These are phyloP conservation scores for Coniochaeta prunicola DNA, from an alignment of 2,329 filamentous ascomycete species.

Conservation along the genomic window DNA sequence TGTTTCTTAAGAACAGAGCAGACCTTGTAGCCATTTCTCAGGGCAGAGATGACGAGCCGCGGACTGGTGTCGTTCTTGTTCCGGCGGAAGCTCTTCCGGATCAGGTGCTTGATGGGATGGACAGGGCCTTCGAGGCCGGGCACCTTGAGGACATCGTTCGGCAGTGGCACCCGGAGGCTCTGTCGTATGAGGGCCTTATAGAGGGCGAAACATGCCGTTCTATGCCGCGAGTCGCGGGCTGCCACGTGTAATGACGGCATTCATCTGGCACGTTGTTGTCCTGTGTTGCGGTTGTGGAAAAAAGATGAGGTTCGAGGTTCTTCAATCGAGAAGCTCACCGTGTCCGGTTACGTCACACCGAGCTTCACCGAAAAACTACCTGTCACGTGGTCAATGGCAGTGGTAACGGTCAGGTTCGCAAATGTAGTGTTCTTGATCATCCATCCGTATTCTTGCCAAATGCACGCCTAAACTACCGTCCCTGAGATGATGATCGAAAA, in stretches of 20 bases:
- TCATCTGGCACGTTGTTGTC: constrained; percentile 16
- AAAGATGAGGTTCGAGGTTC: neutral
- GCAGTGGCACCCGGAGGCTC: constrained; percentile 45
- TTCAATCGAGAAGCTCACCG: neutral
- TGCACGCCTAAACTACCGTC: neutral
- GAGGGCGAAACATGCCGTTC: constrained; percentile 56
- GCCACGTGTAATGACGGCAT: constrained; percentile 35
- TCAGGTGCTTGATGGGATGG: constrained; percentile 46
- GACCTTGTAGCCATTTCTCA: constrained; percentile 63
- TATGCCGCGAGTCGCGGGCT: constrained; percentile 43
- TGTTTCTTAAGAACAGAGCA: no score
- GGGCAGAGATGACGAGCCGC: constrained; percentile 52
- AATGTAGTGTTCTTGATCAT: no score
- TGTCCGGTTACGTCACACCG: neutral
- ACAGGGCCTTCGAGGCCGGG: constrained; percentile 17
- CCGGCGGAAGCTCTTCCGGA: constrained; percentile 55
- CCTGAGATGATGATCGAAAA: neutral
- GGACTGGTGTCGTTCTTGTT: constrained; percentile 52
- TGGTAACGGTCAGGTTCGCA: no score
- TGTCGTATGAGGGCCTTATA: constrained; percentile 62
- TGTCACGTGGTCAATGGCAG: neutral
- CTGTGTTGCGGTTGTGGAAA: neutral
- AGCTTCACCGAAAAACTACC: neutral
- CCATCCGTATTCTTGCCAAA: neutral
- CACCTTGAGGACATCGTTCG: constrained; percentile 31